These are phyloP conservation scores for Fusarium anthophilum DNA, from an alignment of 2,329 filamentous ascomycete genomes.

Conservation along the genomic window DNA sequence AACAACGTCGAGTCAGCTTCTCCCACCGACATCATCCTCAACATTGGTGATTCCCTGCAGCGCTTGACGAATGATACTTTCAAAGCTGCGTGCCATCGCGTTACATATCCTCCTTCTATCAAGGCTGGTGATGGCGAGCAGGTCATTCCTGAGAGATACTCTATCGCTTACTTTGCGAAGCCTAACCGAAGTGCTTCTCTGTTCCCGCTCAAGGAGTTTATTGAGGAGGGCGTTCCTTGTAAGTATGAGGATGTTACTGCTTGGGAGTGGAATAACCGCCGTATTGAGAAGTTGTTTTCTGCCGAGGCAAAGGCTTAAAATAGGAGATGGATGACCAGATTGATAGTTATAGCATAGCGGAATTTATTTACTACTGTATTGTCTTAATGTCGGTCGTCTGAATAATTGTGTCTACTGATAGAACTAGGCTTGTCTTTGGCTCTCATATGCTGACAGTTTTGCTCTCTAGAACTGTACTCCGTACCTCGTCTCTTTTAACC, in stretches of 20 bases:
- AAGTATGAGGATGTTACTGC: constrained; percentile 47
- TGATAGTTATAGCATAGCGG: constrained; percentile 13
- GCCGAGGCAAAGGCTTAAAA: background rate
- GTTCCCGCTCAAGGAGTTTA: constrained; percentile 45
- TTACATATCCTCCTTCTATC: constrained; percentile 42
- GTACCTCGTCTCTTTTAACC: background rate
- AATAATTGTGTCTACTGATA: background rate
- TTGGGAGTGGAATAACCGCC: constrained; percentile 45
- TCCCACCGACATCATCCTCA: constrained; percentile 48
- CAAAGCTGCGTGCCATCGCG: constrained; percentile 48
- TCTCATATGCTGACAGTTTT: background rate
- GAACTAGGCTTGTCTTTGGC: background rate
- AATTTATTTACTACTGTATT: background rate
- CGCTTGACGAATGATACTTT: constrained; percentile 50
- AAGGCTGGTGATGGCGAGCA: constrained; percentile 27
- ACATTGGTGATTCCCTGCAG: constrained; percentile 53
- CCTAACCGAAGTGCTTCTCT: constrained; percentile 45
- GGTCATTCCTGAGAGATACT: constrained; percentile 42
- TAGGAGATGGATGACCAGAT: background rate
- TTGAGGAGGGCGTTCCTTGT: constrained; percentile 35
- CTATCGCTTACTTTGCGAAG: constrained; percentile 44
- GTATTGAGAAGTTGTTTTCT: constrained; percentile 40
- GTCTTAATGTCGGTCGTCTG: fast-evolving
- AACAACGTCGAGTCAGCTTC: constrained; percentile 38
- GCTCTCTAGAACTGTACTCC: too few relatives aligned